Base-by-base conservation (phyloP, 1,284 basidiomycete species). In the Microbotryum violaceum region DNA sequence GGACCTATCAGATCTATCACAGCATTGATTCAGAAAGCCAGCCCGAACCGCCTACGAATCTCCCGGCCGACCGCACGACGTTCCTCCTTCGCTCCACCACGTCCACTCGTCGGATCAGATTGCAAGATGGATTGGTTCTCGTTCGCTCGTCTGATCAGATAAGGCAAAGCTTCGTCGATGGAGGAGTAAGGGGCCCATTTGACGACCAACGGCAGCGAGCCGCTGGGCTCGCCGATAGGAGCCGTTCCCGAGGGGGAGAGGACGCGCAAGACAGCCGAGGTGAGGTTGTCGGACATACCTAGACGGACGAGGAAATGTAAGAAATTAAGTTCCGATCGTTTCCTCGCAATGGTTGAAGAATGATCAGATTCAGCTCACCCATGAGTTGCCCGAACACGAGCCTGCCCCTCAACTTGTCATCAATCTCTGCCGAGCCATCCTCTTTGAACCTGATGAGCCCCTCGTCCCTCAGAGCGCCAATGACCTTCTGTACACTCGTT, bases 211-310 rank as follows among this genome's bases (percentile, higher is more conserved):
- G 71, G 70, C 52, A 56, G 5, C 23, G 52, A 49, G 33, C 37
- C 29, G 57, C 56, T 54, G 6, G 53, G 18, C 0, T 18, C 6
- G 12, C 37, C 3, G 29, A 62, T 53, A 7, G 58, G 52, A 1
- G 49, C 14, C 12, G 16, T 31, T 29, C 20, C n/a, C 44, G 54
- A 46, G 8, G 65, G 47, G 33, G 60, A 61, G 44, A 70, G 59
- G 37, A 70, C 37, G 31, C 59, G 54, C 18, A 64, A 51, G 45
- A 72, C 65, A 7, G 70, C 63, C 25, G 57, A 58, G 12, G 70
- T 70, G n/a, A 72, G 62, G 49, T 66, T 67, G 57, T 72, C 71
- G 10, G 70, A 65, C 71, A 73, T 73, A 50, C 70, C 71, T 72
- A 57, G 4, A 12, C n/a, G 12, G 1, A 54, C 9, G 16, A 23